phyloP scores from a whole-genome alignment of 768 basidiomycete species.

The Phanerodontia chrysosporium region DNA sequence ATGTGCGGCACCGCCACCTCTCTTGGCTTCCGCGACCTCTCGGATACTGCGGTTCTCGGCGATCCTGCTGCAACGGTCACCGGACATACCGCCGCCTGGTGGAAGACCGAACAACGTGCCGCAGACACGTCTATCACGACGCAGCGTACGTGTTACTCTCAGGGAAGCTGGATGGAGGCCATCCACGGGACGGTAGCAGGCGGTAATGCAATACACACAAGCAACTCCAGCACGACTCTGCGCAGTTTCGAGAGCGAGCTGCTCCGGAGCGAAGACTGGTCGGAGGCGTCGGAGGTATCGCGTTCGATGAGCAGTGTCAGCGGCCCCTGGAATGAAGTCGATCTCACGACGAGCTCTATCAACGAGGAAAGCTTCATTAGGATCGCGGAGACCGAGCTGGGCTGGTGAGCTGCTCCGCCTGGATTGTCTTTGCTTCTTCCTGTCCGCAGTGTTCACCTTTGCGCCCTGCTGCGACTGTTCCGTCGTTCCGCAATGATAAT shows the following conservation, averaged over 20 bases:
- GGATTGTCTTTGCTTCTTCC: too few relatives aligned
- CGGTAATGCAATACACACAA: neutral
- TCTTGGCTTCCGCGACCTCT: neutral
- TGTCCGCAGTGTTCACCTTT: neutral
- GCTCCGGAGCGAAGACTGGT: neutral
- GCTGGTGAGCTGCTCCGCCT: too few relatives aligned
- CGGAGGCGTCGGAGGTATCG: neutral
- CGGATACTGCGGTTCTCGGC: neutral
- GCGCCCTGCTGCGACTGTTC: neutral
- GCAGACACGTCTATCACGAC: neutral
- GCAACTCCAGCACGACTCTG: neutral
- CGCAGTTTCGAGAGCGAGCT: neutral
- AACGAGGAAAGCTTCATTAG: constrained; percentile 21
- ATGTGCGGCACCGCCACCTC: neutral
- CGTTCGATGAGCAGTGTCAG: neutral
- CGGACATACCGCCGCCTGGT: neutral
- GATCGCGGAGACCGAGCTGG: constrained; percentile 16
- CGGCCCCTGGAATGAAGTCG: neutral
- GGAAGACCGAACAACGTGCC: neutral
- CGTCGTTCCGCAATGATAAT: neutral
- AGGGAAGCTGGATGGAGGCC: neutral
- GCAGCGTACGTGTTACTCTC: neutral
- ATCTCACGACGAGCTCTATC: constrained; percentile 10
- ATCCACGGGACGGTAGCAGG: neutral
- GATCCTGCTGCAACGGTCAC: neutral